phyloP scores from a whole-genome alignment of 73 alveolate genomes.

The Tetrahymena thermophila region DNA sequence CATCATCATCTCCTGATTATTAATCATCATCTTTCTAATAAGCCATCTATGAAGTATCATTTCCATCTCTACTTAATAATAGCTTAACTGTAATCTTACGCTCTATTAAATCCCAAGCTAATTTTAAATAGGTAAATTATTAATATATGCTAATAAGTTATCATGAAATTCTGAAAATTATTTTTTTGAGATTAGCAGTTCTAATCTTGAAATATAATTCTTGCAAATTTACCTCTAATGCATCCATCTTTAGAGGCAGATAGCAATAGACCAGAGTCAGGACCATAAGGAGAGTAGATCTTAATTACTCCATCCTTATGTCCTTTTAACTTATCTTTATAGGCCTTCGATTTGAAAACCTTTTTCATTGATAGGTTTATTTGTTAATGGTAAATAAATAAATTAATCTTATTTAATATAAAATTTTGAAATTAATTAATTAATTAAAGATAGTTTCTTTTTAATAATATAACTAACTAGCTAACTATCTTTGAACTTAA shows the following conservation, averaged over 20 bases:
- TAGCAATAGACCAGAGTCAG: constrained; percentile 46
- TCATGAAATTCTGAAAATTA: not conserved
- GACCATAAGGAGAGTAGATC: constrained; percentile 61
- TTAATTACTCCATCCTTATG: constrained; percentile 65
- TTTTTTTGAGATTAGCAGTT: not conserved
- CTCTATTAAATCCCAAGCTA: constrained; percentile 43
- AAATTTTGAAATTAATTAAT: not conserved
- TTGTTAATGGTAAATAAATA: not conserved
- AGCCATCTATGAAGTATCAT: not conserved
- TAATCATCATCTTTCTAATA: not conserved
- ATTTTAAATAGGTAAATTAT: not conserved
- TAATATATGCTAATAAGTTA: not conserved
- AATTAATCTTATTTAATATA: not conserved
- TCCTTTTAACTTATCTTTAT: constrained; percentile 64
- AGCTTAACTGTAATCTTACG: constrained; percentile 24
- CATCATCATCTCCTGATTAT: constrained; percentile 7
- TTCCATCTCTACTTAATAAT: not conserved
- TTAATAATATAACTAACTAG: not conserved
- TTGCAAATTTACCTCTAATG: constrained; percentile 34
- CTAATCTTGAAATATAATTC: not conserved
- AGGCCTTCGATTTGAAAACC: constrained; percentile 39
- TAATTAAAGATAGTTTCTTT: not conserved
- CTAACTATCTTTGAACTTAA: not conserved
- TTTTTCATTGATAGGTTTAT: not conserved
- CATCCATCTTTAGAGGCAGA: constrained; percentile 75